Evolutionary conservation across 257 asterid genomes (phyloP).

Genomic region (Plantago elongata): DNA sequence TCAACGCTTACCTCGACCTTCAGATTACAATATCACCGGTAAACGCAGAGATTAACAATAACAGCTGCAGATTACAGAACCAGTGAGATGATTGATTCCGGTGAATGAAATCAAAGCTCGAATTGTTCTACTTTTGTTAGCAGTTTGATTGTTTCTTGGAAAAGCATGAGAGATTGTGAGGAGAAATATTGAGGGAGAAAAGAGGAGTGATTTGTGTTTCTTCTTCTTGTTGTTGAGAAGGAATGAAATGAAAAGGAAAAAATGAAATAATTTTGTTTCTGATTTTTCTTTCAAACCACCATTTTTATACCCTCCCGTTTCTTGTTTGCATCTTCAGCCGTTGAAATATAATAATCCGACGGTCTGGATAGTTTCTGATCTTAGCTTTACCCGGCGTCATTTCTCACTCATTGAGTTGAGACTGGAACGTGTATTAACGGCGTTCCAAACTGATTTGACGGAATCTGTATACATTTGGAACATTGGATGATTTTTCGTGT

Average conservation of each 20-base stretch:
- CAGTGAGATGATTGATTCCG: not conserved
- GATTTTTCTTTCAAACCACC: slow-evolving; percentile 41
- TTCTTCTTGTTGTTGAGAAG: slow-evolving; percentile 22
- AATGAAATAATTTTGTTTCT: slow-evolving; percentile 32
- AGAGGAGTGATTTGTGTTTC: slow-evolving; percentile 29
- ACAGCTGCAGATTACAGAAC: not conserved
- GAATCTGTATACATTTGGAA: slow-evolving; percentile 17
- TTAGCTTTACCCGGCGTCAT: slow-evolving; percentile 28
- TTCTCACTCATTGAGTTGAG: slow-evolving; percentile 18
- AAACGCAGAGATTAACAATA: too few species aligned
- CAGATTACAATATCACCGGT: slow-evolving; percentile 3
- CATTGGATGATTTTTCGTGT: too few species aligned
- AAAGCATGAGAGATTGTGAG: slow-evolving; percentile 11
- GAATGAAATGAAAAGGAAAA: slow-evolving; percentile 22
- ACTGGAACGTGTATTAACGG: slow-evolving; percentile 24
- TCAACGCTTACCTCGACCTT: slow-evolving; percentile 21
- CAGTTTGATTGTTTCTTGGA: not conserved
- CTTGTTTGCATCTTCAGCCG: slow-evolving; percentile 33
- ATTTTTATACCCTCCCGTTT: slow-evolving; percentile 46
- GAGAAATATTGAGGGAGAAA: slow-evolving; percentile 20
- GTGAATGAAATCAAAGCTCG: slow-evolving; percentile 2
- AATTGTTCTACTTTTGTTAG: not conserved
- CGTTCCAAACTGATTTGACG: slow-evolving; percentile 27
- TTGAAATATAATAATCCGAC: slow-evolving; percentile 23
- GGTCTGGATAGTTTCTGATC: slow-evolving; percentile 28